phyloP scores from a whole-genome alignment of 352 stramenopile genomes.

The Pythium myriotylum region DNA sequence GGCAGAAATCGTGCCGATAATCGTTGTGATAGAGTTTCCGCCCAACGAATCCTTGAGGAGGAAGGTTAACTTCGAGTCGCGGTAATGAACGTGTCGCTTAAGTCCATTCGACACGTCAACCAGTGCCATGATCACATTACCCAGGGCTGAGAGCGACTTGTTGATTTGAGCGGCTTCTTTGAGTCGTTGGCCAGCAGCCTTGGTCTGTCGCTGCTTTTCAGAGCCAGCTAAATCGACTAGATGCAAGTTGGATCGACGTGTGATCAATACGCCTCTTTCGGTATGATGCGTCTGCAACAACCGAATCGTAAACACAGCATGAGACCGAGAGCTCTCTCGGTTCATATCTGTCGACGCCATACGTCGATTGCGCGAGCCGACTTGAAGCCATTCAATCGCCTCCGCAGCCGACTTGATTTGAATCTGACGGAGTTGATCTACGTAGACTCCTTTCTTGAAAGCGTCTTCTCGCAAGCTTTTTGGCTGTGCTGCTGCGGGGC shows the following conservation, averaged over 20 bases:
- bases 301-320: conserved; percentile 97
- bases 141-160: conserved; percentile 85
- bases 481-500: conserved; percentile 42
- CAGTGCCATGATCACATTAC: conserved; percentile 90
- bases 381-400: conserved; percentile 72
- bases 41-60: conserved; percentile 78
- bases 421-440: conserved; percentile 75
- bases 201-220: conserved; percentile 86
- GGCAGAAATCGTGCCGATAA: conserved; percentile 79
- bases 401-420: conserved; percentile 63
- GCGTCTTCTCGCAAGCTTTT: conserved; percentile 81
- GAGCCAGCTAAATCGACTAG: conserved; percentile 88
- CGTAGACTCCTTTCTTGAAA: conserved; percentile 74
- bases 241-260: conserved; percentile 75
- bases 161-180: conserved; percentile 92
- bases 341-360: conserved; percentile 98
- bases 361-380: conserved; percentile 88
- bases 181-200: conserved; percentile 72
- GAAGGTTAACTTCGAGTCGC: conserved; percentile 88
- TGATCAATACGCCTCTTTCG: conserved; percentile 57
- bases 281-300: conserved; percentile 86
- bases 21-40: conserved; percentile 87
- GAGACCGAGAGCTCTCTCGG: conserved; percentile 93
- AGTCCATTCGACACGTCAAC: conserved; percentile 83
- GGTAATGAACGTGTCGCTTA: conserved; percentile 84